Evolutionary conservation across 2,329 filamentous ascomycete species (phyloP).

Genomic region (Allantophomopsis lycopodina): DNA sequence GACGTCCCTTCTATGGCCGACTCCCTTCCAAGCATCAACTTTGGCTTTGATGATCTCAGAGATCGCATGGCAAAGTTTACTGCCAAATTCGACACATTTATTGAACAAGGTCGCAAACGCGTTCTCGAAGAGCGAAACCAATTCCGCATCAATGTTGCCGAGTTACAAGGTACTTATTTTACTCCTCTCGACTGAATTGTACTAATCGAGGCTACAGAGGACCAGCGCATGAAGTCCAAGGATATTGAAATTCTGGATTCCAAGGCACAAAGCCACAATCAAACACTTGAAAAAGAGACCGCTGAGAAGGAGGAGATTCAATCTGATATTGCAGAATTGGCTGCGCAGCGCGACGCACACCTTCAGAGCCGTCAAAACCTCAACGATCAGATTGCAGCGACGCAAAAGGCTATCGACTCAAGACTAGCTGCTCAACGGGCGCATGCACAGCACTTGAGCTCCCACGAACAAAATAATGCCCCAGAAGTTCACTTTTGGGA

Average conservation of each 20-base stretch:
- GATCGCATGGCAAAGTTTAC: conserved; percentile 93
- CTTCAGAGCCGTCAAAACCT: conserved; percentile 40
- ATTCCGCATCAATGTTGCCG: conserved; percentile 80
- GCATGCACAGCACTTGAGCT: conserved; percentile 62
- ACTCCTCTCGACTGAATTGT: neutral
- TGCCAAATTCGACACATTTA: conserved; percentile 80
- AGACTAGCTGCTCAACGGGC: conserved; percentile 58
- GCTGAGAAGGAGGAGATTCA: conserved; percentile 69
- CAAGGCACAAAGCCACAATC: conserved; percentile 56
- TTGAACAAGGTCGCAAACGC: conserved; percentile 78
- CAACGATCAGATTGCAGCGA: conserved; percentile 47
- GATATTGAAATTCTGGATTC: conserved; percentile 73
- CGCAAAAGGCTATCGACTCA: conserved; percentile 56
- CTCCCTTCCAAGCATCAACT: conserved; percentile 78
- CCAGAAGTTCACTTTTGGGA: conserved; percentile 97
- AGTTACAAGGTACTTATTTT: conserved; percentile 58
- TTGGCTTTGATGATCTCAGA: conserved; percentile 90
- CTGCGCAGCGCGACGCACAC: conserved; percentile 46
- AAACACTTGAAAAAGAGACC: conserved; percentile 63
- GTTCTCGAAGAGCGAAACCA: conserved; percentile 89
- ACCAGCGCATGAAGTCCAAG: conserved; percentile 77
- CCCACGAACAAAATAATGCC: conserved; percentile 76
- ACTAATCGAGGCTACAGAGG: conserved; percentile 44
- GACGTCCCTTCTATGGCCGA: conserved; percentile 57
- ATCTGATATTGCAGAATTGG: conserved; percentile 41